Evolutionary conservation across 2,329 filamentous ascomycete species (phyloP).

Genomic region (Ceratocystiopsis sp.): DNA sequence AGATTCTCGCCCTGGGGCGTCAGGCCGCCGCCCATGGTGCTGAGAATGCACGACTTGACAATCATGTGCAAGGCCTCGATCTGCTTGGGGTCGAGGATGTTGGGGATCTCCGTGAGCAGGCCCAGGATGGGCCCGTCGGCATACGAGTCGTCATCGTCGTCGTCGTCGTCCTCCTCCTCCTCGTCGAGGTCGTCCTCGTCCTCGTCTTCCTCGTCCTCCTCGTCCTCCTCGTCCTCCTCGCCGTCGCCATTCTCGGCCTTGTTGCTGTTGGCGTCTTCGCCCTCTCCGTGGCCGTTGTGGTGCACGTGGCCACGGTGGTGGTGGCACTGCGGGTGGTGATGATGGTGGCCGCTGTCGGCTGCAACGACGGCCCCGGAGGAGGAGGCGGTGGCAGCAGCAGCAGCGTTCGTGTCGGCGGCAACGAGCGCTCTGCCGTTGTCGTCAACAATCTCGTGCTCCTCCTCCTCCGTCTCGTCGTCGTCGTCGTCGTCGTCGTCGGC

Average conservation of each 20-base stretch:
- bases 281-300: constrained; percentile 22
- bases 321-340: constrained; percentile 15
- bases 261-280: constrained; percentile 20
- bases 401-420: not conserved
- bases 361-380: no score
- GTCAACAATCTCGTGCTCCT: constrained; percentile 13
- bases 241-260: constrained; percentile 17
- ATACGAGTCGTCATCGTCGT: constrained; percentile 61
- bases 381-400: no score
- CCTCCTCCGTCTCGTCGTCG: constrained; percentile 10
- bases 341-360: constrained; percentile 13
- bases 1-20: constrained; percentile 60
- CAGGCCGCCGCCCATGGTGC: constrained; percentile 54
- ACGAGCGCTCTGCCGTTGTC: not conserved
- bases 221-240: constrained; percentile 9
- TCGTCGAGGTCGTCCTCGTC: constrained; percentile 8
- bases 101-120: constrained; percentile 78
- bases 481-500: constrained; percentile 14
- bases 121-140: constrained; percentile 66
- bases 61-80: constrained; percentile 97
- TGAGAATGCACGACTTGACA: constrained; percentile 84
- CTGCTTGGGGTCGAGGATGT: constrained; percentile 85
- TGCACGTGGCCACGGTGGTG: not conserved
- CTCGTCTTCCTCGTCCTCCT: constrained; percentile 12
- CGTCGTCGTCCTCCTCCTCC: constrained; percentile 14